Conservation (phyloP, 768 basidiomycete species). For the Amanita polypyramis region DNA sequence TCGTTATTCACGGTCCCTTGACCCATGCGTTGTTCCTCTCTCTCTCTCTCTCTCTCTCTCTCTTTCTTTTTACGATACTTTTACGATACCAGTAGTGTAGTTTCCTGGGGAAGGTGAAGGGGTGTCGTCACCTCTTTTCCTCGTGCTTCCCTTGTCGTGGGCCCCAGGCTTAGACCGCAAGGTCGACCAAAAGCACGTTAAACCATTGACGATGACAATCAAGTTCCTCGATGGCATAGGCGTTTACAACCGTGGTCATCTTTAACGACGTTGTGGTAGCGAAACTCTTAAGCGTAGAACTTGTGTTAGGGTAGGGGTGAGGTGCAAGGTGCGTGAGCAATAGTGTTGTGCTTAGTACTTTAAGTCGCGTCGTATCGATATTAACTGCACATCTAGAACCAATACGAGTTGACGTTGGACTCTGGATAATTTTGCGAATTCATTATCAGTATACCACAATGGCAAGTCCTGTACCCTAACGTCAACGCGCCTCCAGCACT, state of each 20-base stretch:
- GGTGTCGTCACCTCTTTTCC: not conserved
- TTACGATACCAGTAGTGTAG: not conserved
- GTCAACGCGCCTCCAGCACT: not conserved
- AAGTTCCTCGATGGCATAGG: not conserved
- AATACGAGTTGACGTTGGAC: not conserved
- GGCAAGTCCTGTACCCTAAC: not conserved
- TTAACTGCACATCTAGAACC: too few relatives aligned
- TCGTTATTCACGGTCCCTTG: not conserved
- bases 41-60: not conserved
- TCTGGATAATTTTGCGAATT: too few relatives aligned
- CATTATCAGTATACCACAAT: not conserved
- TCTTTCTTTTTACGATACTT: not conserved
- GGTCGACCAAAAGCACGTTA: not conserved
- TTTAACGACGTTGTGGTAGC: not conserved
- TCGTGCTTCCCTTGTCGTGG: constrained; percentile 2
- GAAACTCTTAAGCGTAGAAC: too few relatives aligned
- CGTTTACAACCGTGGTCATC: not conserved
- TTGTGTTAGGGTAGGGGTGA: too few relatives aligned
- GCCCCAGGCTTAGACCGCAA: not conserved
- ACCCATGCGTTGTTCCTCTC: not conserved
- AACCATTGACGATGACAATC: not conserved
- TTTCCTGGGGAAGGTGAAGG: not conserved
- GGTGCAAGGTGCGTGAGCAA: too few relatives aligned
- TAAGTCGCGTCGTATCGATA: too few relatives aligned
- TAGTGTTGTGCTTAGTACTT: too few relatives aligned